Conservation (phyloP, 805 yeast species). For the Jamesozyma rosinii region DNA sequence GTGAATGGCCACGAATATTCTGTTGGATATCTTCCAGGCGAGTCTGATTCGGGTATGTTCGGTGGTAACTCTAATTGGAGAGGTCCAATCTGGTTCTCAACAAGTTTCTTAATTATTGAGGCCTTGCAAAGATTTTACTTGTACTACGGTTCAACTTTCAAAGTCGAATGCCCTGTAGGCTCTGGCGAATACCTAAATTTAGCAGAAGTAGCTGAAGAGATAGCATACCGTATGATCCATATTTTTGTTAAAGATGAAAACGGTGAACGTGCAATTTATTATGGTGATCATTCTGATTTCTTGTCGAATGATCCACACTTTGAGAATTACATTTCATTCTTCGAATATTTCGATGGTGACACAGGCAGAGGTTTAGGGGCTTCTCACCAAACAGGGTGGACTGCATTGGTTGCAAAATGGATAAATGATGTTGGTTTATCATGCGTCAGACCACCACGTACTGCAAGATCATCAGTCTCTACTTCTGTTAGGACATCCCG, state of each 20-base stretch:
- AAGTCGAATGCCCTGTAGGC: slow-evolving; percentile 85
- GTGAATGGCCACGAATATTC: slow-evolving; percentile 67
- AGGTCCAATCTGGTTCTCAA: slow-evolving; percentile 96
- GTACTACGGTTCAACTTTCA: slow-evolving; percentile 78
- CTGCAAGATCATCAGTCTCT: slow-evolving; percentile 23
- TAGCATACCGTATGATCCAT: slow-evolving; percentile 78
- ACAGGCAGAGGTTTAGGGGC: slow-evolving; percentile 92
- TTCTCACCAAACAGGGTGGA: slow-evolving; percentile 95
- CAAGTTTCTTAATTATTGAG: slow-evolving; percentile 77
- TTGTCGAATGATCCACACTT: slow-evolving; percentile 61
- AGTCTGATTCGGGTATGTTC: slow-evolving; percentile 85
- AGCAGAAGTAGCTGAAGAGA: slow-evolving; percentile 84
- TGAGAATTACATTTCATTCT: slow-evolving; percentile 68
- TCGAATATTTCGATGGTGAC: slow-evolving; percentile 89
- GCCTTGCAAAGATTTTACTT: slow-evolving; percentile 78
- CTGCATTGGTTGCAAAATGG: slow-evolving; percentile 85
- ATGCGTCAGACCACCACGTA: slow-evolving; percentile 28
- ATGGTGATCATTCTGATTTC: slow-evolving; percentile 50
- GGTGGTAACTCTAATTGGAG: slow-evolving; percentile 97
- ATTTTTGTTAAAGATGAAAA: slow-evolving; percentile 63
- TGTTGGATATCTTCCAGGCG: slow-evolving; percentile 76
- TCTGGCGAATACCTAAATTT: slow-evolving; percentile 68
- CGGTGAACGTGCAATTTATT: slow-evolving; percentile 70
- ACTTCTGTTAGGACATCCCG: slow-evolving; percentile 8
- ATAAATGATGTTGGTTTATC: slow-evolving; percentile 82